Percentiles rank a stretch among this genome's conserved stretches.
Evolutionary conservation across 2,329 filamentous ascomycete genomes (phyloP).

Genomic region (Paecilomyces dactylethromorphus): DNA sequence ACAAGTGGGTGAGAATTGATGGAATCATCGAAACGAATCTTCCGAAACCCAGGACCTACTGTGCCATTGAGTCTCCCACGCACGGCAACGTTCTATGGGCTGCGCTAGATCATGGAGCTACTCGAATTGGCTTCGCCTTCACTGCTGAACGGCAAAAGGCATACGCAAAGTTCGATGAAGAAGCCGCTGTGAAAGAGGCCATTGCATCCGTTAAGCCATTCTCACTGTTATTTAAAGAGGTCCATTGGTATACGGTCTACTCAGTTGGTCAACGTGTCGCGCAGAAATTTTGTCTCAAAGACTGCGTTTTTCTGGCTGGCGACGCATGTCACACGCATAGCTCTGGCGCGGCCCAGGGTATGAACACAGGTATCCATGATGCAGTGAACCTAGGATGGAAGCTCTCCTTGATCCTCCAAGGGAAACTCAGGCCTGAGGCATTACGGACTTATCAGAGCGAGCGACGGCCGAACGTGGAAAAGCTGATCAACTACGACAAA

Average conservation of each 20-base stretch:
- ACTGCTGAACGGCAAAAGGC: constrained; percentile 11
- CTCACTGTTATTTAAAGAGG: constrained; percentile 12
- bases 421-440: constrained; percentile 10
- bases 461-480: constrained; percentile 20
- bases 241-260: constrained; percentile 30
- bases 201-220: constrained; percentile 13
- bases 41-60: constrained; percentile 13
- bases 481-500: constrained; percentile 24
- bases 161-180: constrained; percentile 8
- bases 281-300: constrained; percentile 31
- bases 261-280: constrained; percentile 35
- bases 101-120: constrained; percentile 15
- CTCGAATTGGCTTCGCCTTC: constrained; percentile 13
- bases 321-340: constrained; percentile 48
- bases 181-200: constrained; percentile 14
- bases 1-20: constrained; percentile 15
- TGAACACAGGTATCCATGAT: constrained; percentile 49
- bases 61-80: constrained; percentile 12
- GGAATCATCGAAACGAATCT: constrained; percentile 21
- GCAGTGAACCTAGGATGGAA: constrained; percentile 50
- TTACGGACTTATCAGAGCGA: constrained; percentile 23
- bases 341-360: constrained; percentile 47
- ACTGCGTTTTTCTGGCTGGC: constrained; percentile 38
- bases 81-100: constrained; percentile 26
- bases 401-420: constrained; percentile 36